Percentiles rank a stretch among this genome's conserved stretches.
Conservation (phyloP, 169 alveolate genomes). For the Theileria orientalis region DNA sequence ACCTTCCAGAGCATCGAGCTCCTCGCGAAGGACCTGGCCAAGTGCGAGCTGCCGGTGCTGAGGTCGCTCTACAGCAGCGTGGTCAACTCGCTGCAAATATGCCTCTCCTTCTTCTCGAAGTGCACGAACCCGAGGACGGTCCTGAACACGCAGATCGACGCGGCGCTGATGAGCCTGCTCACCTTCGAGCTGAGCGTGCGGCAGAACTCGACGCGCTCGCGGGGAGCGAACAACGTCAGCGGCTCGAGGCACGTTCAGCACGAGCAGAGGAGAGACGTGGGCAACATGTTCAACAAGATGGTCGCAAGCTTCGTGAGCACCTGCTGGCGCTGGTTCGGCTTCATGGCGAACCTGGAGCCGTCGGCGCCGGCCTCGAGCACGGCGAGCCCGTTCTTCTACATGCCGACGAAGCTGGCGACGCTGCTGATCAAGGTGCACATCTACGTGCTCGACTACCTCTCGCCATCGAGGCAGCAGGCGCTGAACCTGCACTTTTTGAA, state of each 20-base stretch:
- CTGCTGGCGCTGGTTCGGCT: constrained; percentile 63
- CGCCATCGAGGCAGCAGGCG: constrained; percentile 50
- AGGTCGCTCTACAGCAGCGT: constrained; percentile 19
- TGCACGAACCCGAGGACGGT: constrained; percentile 42
- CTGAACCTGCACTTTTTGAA: constrained; percentile 18
- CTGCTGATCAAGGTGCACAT: constrained; percentile 53
- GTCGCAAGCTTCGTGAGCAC: constrained; percentile 8
- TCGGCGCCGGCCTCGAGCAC: constrained; percentile 43
- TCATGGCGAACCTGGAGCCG: constrained; percentile 23
- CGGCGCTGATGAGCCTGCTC: background rate
- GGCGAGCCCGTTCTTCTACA: constrained; percentile 52
- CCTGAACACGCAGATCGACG: background rate
- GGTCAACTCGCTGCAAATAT: constrained; percentile 28
- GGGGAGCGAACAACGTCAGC: background rate
- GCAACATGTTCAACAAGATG: constrained; percentile 11
- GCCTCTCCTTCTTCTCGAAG: constrained; percentile 45
- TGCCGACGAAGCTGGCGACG: constrained; percentile 25
- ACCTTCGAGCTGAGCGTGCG: background rate
- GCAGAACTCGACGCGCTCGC: no score
- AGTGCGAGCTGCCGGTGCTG: constrained; percentile 15
- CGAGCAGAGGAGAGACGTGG: background rate
- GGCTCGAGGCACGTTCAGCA: background rate
- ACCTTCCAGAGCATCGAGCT: constrained; percentile 17
- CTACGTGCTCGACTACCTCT: constrained; percentile 22
- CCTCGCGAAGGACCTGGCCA: background rate